Percentiles rank a stretch among this genome's conserved stretches.
phyloP scores from a whole-genome alignment of 2,329 filamentous ascomycete genomes.

The Cadophora malorum region DNA sequence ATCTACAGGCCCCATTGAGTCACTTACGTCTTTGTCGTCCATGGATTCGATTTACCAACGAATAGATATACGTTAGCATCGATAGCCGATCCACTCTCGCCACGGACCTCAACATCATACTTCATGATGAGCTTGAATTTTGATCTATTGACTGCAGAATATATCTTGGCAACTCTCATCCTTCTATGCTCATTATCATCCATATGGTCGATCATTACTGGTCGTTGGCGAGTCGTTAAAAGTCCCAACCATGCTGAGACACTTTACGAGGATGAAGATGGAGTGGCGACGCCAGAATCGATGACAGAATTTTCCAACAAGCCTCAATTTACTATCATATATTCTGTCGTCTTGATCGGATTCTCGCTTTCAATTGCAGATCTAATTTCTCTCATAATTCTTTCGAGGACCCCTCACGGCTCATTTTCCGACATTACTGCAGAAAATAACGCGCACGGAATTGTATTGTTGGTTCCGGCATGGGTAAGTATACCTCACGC shows the following conservation, averaged over 20 bases:
- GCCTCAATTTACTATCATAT: slow-evolving; percentile 58
- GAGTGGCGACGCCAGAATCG: slow-evolving; percentile 68
- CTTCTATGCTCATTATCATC: slow-evolving; percentile 34
- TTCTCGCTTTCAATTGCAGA: slow-evolving; percentile 60
- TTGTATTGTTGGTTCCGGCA: slow-evolving; percentile 62
- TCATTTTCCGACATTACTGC: neutral
- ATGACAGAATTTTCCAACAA: slow-evolving; percentile 65
- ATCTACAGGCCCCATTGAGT: neutral
- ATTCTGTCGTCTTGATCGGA: slow-evolving; percentile 58
- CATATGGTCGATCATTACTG: slow-evolving; percentile 30
- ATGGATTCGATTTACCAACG: neutral
- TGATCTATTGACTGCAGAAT: slow-evolving; percentile 16
- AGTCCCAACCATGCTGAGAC: slow-evolving; percentile 24
- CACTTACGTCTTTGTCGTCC: neutral
- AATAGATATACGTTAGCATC: neutral
- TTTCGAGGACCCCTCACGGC: slow-evolving; percentile 41
- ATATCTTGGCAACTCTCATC: slow-evolving; percentile 25
- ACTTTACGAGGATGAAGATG: slow-evolving; percentile 71
- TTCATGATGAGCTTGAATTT: slow-evolving; percentile 14
- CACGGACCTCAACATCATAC: neutral
- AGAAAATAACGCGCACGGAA: slow-evolving; percentile 32
- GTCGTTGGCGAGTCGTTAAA: slow-evolving; percentile 28
- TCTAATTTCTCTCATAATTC: slow-evolving; percentile 56
- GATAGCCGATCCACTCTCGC: too few relatives aligned
- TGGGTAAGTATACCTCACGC: slow-evolving; percentile 60